Evolutionary conservation across 2,329 filamentous ascomycete genomes (phyloP), one percentile per base, ranked within the genome.

Genomic region (Sporothrix pseudoabietina): DNA sequence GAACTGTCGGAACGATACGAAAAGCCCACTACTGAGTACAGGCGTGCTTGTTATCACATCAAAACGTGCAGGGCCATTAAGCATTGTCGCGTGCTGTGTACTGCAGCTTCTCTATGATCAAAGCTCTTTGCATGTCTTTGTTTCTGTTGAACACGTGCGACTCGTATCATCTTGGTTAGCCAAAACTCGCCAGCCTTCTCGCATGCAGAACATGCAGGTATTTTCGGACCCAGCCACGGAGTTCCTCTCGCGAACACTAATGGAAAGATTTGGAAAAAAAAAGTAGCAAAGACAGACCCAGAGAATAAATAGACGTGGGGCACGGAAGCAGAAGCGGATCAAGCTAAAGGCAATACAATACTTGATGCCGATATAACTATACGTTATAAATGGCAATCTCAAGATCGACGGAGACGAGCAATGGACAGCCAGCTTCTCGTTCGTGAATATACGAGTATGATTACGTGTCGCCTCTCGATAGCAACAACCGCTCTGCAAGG

Each of bases 261-360:
- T 47, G 52, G 52, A 35, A 59, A 35, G 9, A 70, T 35, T 55
- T 16, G 52, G 3, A 55, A 30, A 19, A 55, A 30, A 19, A 55
- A 30, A 7, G 8, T n/a, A 30, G 16, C 7, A 19, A 55, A 55
- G 66, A 6, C 32, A n/a, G 32, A 26, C 35, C 35, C 35, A 30
- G 26, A 30, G 32, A 47, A 57, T 47, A 66, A 9, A 70, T 70
- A n/a, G 52, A 70, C 49, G 35, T 59, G 68, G 68, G 52, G 9
- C 32, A 35, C 52, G 52, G 66, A 69, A 54, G 49, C 68, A 47
- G 65, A 52, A n/a, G 66, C 65, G 47, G 41, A 69, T 55, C 30
- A 39, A 14, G 66, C 10, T 55, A 69, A 69, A 39, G 54, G 35
- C 44, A 26, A 44, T 5, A 4, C 9, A 10, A 41, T 39, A 39